Base-by-base conservation (phyloP, 192 early-diverging fungal species). In the Coemansia sp. region DNA sequence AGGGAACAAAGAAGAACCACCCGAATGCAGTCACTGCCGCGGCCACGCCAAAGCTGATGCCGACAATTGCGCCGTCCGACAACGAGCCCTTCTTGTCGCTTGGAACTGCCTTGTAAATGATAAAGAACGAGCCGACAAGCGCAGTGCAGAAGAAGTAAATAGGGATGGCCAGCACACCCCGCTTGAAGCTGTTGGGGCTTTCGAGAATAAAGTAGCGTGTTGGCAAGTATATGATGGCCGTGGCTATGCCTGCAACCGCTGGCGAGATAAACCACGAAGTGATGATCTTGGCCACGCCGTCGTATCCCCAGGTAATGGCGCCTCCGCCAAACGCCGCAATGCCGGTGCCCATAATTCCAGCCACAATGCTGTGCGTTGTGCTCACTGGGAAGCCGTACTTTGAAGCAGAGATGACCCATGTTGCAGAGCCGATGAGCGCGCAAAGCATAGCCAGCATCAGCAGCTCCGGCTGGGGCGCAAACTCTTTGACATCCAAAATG, bases 361-460 rank as follows among this genome's bases (percentile, higher is more conserved):
- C 90, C 39, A 93, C 85, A 64, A 93, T 91, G 44, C 86, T 83
- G 60, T 92, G 90, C 11, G 90, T 90, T 16, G 90, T 90, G 40
- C 83, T 87, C 16, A 92, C 88, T 12, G 89, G 90, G 56, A 76
- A 72, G 10, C 87, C 89, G 14, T 74, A 57, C 40, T 73, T 82
- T 40, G 86, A 80, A 20, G 89, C 85, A 58, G 81, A 68, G 23
- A 91, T 62, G 18, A 91, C 88, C 90, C 89, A 91, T 10, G 58
- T 52, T 6, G 91, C 83, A 26, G 89, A 90, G 31, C 85, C 88
- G 53, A 86, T 60, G 10, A 93, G 60, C 16, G 91, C 88, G 52
- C 90, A 93, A 46, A 88, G 79, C 86, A 93, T 93, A 23, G 72
- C 88, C 34, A 87, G 58, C 91, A 93, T 93, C 41, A 93, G 81